phyloP scores from a whole-genome alignment of 2,329 filamentous ascomycete species.

The Cladosporium sp. region DNA sequence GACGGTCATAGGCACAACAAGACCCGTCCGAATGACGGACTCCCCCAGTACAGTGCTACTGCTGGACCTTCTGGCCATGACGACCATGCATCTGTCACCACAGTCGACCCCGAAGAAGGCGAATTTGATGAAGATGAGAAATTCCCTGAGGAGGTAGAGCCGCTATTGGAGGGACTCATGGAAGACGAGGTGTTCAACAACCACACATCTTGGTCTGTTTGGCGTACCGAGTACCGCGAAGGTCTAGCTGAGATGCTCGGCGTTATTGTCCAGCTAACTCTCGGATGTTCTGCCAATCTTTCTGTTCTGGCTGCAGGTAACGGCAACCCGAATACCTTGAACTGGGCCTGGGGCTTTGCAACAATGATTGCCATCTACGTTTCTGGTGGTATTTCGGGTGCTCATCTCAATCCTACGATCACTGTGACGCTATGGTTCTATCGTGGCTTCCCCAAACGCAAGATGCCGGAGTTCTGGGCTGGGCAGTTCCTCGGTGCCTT shows the following conservation, averaged over 20 bases:
- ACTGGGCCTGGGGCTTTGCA: constrained; percentile 53
- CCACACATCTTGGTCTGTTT: constrained; percentile 47
- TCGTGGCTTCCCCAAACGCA: constrained; percentile 54
- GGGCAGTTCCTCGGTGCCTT: constrained; percentile 57
- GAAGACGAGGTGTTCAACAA: constrained; percentile 53
- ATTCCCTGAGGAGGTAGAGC: constrained; percentile 46
- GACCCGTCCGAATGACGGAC: neutral
- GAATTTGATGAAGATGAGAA: constrained; percentile 39
- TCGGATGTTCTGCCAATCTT: constrained; percentile 53
- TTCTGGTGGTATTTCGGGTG: constrained; percentile 50
- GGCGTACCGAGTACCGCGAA: constrained; percentile 54
- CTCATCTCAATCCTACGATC: constrained; percentile 51
- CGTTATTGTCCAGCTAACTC: constrained; percentile 38
- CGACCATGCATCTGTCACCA: constrained; percentile 27
- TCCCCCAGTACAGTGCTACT: neutral
- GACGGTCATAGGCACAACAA: constrained; percentile 16
- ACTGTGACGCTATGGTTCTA: constrained; percentile 46
- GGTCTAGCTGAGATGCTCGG: constrained; percentile 56
- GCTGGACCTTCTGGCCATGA: constrained; percentile 1
- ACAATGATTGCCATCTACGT: constrained; percentile 49
- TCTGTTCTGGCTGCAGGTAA: constrained; percentile 37
- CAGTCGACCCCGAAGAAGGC: constrained; percentile 34
- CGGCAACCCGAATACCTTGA: constrained; percentile 45
- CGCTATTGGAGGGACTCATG: constrained; percentile 44
- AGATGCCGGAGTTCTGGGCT: constrained; percentile 52